A percentile compares a stretch with the other conserved stretches of the same genome.
Evolutionary conservation across 2,329 filamentous ascomycete species (phyloP).

Genomic region (Scedosporium boydii): DNA sequence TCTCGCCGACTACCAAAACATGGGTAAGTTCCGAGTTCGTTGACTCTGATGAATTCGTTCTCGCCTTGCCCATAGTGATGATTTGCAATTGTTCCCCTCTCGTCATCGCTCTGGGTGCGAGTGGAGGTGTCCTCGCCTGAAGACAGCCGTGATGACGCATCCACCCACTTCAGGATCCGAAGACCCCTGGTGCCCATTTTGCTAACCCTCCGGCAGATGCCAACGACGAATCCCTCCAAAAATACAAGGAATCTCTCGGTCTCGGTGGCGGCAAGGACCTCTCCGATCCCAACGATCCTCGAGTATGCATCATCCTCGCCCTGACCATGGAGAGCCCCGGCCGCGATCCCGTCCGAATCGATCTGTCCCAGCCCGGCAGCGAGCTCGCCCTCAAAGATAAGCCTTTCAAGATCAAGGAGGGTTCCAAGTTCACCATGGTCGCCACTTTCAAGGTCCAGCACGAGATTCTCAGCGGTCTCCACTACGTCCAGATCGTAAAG

Average conservation of each 20-base stretch:
- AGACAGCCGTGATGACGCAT: neutral
- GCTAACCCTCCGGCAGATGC: conserved; percentile 27
- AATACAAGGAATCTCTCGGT: conserved; percentile 95
- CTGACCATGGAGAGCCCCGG: conserved; percentile 81
- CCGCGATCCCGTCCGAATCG: conserved; percentile 77
- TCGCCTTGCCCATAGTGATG: neutral
- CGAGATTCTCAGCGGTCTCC: conserved; percentile 87
- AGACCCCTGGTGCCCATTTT: neutral
- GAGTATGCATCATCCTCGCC: conserved; percentile 87
- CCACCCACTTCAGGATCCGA: neutral
- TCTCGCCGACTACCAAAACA: conserved; percentile 84
- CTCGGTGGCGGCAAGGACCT: conserved; percentile 65
- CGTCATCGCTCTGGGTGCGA: neutral
- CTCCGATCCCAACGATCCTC: conserved; percentile 69
- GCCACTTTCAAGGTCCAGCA: conserved; percentile 93
- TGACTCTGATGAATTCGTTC: neutral
- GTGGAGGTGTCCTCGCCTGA: neutral
- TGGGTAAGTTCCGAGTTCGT: conserved; percentile 56
- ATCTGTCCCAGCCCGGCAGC: conserved; percentile 66
- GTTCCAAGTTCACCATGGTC: conserved; percentile 87
- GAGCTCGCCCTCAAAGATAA: conserved; percentile 75
- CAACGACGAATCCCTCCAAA: conserved; percentile 86
- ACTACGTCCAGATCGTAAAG: conserved; percentile 93
- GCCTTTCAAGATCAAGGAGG: conserved; percentile 97
- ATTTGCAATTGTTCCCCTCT: no score